These are phyloP conservation scores for Candida incommunis DNA, from an alignment of 805 yeast species.

Conservation along the genomic window DNA sequence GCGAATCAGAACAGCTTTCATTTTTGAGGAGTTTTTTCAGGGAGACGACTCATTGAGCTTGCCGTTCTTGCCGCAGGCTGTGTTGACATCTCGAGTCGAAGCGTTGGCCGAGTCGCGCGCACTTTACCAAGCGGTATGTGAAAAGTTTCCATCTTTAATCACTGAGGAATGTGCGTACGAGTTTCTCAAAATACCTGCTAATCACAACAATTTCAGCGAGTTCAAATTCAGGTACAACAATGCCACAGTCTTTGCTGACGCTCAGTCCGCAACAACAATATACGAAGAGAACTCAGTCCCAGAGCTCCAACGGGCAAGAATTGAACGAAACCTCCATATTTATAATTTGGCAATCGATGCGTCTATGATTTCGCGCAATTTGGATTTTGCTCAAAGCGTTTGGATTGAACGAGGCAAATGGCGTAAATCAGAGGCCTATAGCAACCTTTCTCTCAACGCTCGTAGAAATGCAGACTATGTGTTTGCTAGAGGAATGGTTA, in stretches of 20 bases:
- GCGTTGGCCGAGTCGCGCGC: slow-evolving; percentile 68
- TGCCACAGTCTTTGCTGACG: slow-evolving; percentile 8
- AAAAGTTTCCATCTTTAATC: slow-evolving; percentile 30
- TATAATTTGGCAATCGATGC: slow-evolving; percentile 56
- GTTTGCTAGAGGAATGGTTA: slow-evolving; percentile 63
- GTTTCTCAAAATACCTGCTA: slow-evolving; percentile 34
- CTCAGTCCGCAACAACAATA: neutral
- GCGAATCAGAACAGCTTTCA: slow-evolving; percentile 14
- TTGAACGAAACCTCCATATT: slow-evolving; percentile 29
- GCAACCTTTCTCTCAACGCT: slow-evolving; percentile 19
- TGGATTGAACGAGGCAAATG: slow-evolving; percentile 74
- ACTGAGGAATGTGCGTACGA: slow-evolving; percentile 32
- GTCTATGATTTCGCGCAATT: slow-evolving; percentile 40
- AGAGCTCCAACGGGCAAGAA: neutral
- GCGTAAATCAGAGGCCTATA: slow-evolving; percentile 44
- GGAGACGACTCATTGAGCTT: slow-evolving; percentile 20
- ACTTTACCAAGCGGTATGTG: slow-evolving; percentile 43
- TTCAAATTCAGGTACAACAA: slow-evolving; percentile 24
- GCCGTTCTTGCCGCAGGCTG: slow-evolving; percentile 57
- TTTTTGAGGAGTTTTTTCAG: slow-evolving; percentile 6
- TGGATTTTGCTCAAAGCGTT: slow-evolving; percentile 44
- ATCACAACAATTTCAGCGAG: slow-evolving; percentile 23
- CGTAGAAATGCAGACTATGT: slow-evolving; percentile 40
- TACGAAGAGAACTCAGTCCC: neutral
- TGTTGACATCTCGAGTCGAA: slow-evolving; percentile 27